Evolutionary conservation across 169 alveolate species (phyloP).

Genomic region (Prorocentrum cordatum): DNA sequence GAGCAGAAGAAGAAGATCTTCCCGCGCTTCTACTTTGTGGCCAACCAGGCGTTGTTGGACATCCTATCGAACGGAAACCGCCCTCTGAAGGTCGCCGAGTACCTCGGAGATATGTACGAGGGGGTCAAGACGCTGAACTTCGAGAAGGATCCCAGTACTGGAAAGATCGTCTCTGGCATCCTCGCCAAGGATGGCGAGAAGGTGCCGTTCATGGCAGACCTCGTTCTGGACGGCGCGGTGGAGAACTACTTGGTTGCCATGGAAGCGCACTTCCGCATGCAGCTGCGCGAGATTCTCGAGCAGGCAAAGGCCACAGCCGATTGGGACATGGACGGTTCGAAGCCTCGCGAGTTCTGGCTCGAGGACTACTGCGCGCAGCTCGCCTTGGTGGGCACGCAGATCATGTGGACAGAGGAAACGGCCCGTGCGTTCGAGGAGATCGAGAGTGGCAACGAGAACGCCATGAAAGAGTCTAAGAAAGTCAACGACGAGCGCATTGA

Average conservation of each 20-base stretch:
- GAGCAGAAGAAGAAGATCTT: no score
- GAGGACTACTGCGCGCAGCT: constrained; percentile 89
- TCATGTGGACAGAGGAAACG: constrained; percentile 94
- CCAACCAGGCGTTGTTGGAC: constrained; percentile 90
- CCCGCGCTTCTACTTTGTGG: constrained; percentile 95
- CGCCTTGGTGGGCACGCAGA: constrained; percentile 87
- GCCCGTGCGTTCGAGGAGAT: constrained; percentile 89
- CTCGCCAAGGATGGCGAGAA: constrained; percentile 84
- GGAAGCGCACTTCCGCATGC: constrained; percentile 76
- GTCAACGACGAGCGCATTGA: constrained; percentile 83
- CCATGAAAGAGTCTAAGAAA: constrained; percentile 43
- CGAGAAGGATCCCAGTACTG: background rate
- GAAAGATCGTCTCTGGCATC: constrained; percentile 77
- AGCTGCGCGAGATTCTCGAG: constrained; percentile 82
- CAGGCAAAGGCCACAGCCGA: constrained; percentile 83
- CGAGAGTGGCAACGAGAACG: constrained; percentile 89
- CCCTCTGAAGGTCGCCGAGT: constrained; percentile 87
- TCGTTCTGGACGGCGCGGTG: constrained; percentile 51
- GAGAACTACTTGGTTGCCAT: constrained; percentile 72
- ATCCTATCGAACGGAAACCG: constrained; percentile 90
- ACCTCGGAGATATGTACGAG: constrained; percentile 88
- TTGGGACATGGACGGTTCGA: constrained; percentile 84
- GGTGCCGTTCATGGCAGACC: constrained; percentile 81
- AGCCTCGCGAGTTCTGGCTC: constrained; percentile 30
- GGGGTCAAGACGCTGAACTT: constrained; percentile 84